Conservation (phyloP, 2,329 filamentous ascomycete species). For the Microsporum canis region DNA sequence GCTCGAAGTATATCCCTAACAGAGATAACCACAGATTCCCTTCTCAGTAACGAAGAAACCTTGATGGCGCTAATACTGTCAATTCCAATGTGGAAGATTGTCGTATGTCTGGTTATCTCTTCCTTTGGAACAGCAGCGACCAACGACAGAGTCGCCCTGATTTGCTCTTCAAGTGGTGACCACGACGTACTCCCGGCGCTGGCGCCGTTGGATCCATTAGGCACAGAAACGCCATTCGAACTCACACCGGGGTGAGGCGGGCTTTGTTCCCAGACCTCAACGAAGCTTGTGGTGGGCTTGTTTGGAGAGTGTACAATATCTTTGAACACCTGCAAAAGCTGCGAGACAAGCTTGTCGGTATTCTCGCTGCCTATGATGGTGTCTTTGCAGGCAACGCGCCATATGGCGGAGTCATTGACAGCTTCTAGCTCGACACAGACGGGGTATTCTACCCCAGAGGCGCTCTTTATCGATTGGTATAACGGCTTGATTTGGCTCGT, state of each 20-base stretch:
- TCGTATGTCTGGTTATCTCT: conserved; percentile 50
- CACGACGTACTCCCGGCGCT: conserved; percentile 12
- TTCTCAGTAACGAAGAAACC: conserved; percentile 58
- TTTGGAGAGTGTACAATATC: conserved; percentile 44
- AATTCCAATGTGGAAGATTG: conserved; percentile 72
- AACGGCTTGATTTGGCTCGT: conserved; percentile 27
- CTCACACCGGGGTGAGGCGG: neutral
- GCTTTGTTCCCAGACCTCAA: conserved; percentile 39
- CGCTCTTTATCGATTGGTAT: conserved; percentile 52
- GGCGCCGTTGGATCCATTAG: neutral
- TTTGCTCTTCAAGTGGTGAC: conserved; percentile 27
- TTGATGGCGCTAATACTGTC: conserved; percentile 92
- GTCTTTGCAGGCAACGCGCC: conserved; percentile 61
- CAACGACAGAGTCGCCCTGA: conserved; percentile 38
- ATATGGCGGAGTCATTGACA: conserved; percentile 44
- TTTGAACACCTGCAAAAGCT: conserved; percentile 49
- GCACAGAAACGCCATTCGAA: neutral
- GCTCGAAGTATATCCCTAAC: conserved; percentile 62
- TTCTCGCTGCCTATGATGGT: conserved; percentile 40
- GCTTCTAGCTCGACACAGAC: conserved; percentile 72
- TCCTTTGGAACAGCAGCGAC: conserved; percentile 50
- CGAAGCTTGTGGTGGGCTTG: conserved; percentile 45
- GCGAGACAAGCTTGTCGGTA: conserved; percentile 42
- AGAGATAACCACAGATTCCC: conserved; percentile 47
- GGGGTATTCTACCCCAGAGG: conserved; percentile 65